Percentiles rank a stretch among this genome's conserved stretches.
Evolutionary conservation across 1,284 basidiomycete species (phyloP).

Genomic region (Leccinum griseonigrum): DNA sequence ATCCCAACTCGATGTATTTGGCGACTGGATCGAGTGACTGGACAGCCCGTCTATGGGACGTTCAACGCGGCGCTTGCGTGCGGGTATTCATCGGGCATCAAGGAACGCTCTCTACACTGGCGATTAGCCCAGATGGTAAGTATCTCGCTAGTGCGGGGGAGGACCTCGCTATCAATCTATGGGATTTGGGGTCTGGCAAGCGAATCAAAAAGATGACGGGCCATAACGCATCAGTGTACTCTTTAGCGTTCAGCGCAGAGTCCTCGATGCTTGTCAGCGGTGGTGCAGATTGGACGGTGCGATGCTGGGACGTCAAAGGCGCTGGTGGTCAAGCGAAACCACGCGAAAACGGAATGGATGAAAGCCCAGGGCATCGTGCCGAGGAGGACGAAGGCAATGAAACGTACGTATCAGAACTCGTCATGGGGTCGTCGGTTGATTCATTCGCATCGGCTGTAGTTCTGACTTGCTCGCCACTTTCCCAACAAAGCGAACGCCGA

Average conservation of each 20-base stretch:
- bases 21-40: conserved; percentile 97
- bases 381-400: conserved; percentile 54
- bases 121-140: conserved; percentile 90
- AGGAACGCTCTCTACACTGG: conserved; percentile 84
- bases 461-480: conserved; percentile 90
- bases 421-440: not conserved
- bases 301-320: conserved; percentile 94
- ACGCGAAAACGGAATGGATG: conserved; percentile 50
- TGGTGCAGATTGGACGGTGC: conserved; percentile 89
- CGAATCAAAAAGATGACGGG: conserved; percentile 98
- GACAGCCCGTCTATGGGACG: conserved; percentile 96
- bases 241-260: conserved; percentile 90
- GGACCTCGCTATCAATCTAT: conserved; percentile 91
- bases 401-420: conserved; percentile 47
- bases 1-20: conserved; percentile 96
- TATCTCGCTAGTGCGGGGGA: conserved; percentile 94
- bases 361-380: conserved; percentile 32
- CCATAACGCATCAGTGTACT: conserved; percentile 86
- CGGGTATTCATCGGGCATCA: conserved; percentile 97
- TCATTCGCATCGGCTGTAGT: conserved; percentile 39
- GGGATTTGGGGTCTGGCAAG: conserved; percentile 93
- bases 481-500: conserved; percentile 93
- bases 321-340: conserved; percentile 65
- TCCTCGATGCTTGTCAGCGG: conserved; percentile 89
- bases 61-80: conserved; percentile 92